Base-by-base conservation (phyloP, 805 yeast species). In the Barnettozyma populi region DNA sequence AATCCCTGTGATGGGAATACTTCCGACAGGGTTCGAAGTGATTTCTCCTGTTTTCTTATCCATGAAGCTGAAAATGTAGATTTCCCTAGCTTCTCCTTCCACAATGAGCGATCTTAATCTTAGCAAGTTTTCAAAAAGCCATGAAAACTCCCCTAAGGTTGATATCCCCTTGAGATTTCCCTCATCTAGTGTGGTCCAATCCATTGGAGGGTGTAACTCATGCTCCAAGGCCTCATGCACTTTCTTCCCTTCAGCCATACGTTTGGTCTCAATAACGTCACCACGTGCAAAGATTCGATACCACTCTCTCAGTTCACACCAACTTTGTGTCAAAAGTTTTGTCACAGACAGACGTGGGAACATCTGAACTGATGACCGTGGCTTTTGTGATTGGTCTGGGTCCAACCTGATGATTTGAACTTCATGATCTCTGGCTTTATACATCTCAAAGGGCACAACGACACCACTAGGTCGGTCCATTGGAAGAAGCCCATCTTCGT, bases 301-400 rank as follows among this genome's bases (percentile, higher is more conserved):
- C 49, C 74, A 71, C 18, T 67, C 71, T 36, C 79, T 66, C 41
- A 85, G 64, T 61, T 86, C 92, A 67, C 94, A 86, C 86, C 89
- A 85, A 14, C 72, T 63, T 29, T 75, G 70, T 0, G 84, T 76
- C 10, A 82, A 63, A 8, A 86, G 60, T 46, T 72, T 75, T 0
- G 90, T 82, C 4, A 84, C 89, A 1, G 81, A 75, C 14, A 81
- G 55, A 55, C 2, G 18, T 32, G 25, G 51, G 24, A 2, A 51
- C 44, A 16, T 50, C 38, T 2, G 41, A 10, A 9, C 41, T 25
- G 13, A 21, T 38, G 37, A 23, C 10, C 40, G 24, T 13, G 40
- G 14, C 40, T 21, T 36, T 27, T 19, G 18, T 21, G 16, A 27
- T 3, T 7, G n/a, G 25, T 35, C 32, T 29, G 32, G 5, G 7